Evolutionary conservation across 139 green algal species (phyloP).

Genomic region (Closterium sp.): DNA sequence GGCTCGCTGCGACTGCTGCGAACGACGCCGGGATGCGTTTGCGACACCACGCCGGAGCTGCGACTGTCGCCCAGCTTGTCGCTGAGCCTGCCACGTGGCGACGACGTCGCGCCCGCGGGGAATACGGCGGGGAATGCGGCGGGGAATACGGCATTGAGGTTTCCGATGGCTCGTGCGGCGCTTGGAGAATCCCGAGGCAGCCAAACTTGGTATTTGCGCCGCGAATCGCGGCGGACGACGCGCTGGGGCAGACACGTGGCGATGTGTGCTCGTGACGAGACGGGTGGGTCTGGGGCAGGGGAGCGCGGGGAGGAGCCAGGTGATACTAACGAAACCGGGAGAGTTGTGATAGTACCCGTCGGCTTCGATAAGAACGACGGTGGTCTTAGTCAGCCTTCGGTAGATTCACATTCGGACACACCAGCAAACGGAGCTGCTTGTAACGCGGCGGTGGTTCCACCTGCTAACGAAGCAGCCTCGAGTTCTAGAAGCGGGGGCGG

Average conservation of each 20-base stretch:
- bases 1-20: neutral
- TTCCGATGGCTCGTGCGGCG: no score
- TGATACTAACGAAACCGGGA: neutral
- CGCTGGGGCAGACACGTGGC: neutral
- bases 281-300: no score
- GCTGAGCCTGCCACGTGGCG: neutral
- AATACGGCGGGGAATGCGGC: no score
- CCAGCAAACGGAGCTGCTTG: neutral
- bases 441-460: neutral
- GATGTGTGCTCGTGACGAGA: neutral
- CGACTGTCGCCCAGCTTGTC: neutral
- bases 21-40: no score
- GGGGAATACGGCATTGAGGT: no score
- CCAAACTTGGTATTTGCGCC: neutral
- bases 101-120: no score
- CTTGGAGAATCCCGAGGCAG: neutral
- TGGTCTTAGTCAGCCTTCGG: neutral
- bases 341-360: no score
- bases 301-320: no score
- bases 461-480: neutral
- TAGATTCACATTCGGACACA: neutral
- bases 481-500: constrained; percentile 6
- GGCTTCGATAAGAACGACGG: neutral
- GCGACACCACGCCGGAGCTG: neutral
- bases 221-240: neutral